These are phyloP conservation scores for Onygenales sp. DNA, from an alignment of 2,329 filamentous ascomycete genomes.

Conservation along the genomic window DNA sequence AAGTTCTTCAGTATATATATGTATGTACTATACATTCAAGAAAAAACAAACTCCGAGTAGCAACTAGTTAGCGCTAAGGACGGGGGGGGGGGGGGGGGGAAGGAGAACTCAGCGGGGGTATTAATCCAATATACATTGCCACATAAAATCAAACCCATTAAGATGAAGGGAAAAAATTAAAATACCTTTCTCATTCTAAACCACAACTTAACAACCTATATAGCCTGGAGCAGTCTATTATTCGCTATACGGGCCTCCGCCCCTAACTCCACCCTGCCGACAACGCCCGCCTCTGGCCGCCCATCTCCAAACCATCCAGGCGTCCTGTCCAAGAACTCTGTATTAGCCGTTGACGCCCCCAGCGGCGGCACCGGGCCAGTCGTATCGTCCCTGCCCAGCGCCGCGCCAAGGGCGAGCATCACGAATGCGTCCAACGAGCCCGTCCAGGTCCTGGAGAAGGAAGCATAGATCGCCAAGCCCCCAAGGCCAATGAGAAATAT, in stretches of 20 bases:
- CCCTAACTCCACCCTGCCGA: neutral
- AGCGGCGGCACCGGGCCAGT: neutral
- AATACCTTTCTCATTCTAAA: neutral
- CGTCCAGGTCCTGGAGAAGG: conserved; percentile 4
- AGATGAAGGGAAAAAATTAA: no score
- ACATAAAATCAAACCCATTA: no score
- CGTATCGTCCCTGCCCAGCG: conserved; percentile 1
- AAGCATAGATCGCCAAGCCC: conserved; percentile 3
- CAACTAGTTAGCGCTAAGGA: no score
- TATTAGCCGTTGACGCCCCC: neutral
- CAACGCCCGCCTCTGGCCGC: neutral
- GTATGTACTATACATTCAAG: no score
- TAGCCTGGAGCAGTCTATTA: neutral
- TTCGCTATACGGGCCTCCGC: neutral
- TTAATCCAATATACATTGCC: no score
- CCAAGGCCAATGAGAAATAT: conserved; percentile 3
- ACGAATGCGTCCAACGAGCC: conserved; percentile 6
- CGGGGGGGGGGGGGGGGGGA: no score
- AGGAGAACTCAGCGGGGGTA: no score
- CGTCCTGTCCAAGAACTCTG: neutral
- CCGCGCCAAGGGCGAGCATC: conserved; percentile 9
- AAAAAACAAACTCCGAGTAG: no score
- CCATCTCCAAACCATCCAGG: neutral
- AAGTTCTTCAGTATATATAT: no score
- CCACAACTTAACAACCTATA: neutral